Base-by-base conservation (phyloP, 169 alveolate species). In the Cytauxzoon felis region DNA sequence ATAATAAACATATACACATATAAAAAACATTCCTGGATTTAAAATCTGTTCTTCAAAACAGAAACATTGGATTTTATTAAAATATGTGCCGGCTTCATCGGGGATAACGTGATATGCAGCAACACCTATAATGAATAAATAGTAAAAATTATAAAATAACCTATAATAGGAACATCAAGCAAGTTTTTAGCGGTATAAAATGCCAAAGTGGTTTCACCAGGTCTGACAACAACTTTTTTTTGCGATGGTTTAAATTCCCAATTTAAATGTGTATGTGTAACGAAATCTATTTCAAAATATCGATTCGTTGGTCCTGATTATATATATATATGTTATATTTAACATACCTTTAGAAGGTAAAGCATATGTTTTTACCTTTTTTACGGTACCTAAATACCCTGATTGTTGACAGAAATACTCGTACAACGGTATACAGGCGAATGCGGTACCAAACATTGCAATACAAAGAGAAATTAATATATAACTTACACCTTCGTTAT, bases 1-100 rank as follows among this genome's bases (percentile, higher is more conserved):
- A 23, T 1, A 30, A 24, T 0, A 11, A 24, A 2, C 6, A 0
- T 5, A 11, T 26, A 6, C 0, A 2, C 18, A 18, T 2, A 4
- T 1, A n/a, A 26, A 8, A n/a, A 27, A 29, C 53, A 21, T 49
- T 75, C 89, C 78, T 1, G 98, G 98, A 57, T 93, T 87, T 23
- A 95, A 84, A 87, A 95, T 70, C 81, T 95, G 95, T 64, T 95
- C 97, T 47, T 93, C 97, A 58, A 95, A 95, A 80, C 98, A 95
- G 81, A 95, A 95, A 64, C 98, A 95, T 68, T 95, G 96, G 50
- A 95, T 92, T 81, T 95, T 95, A 81, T 95, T 95, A 81, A 95
- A 95, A 79, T 93, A 95, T 11, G 88, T 83, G 7, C 96, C 96
- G 2, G 95, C 95, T 82, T 93, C 97, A 32, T 91, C 93, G 3